phyloP scores from a whole-genome alignment of 768 basidiomycete species.

The Termitomyces sp. region DNA sequence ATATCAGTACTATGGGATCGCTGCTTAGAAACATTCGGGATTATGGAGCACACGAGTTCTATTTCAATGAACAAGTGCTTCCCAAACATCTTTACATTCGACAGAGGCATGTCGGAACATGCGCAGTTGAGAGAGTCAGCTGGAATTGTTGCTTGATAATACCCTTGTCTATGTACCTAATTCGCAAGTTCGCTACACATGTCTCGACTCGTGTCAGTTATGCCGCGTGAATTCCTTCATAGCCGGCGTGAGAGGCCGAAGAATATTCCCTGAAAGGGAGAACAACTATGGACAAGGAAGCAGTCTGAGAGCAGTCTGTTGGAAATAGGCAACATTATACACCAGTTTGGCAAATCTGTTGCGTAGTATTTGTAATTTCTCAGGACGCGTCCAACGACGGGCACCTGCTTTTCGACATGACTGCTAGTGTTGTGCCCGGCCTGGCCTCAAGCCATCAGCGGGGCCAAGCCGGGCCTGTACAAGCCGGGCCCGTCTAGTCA shows the following conservation, averaged over 20 bases:
- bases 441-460: no score
- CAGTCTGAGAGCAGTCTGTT: background rate
- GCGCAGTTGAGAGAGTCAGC: constrained; percentile 5
- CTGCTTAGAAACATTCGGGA: background rate
- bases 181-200: no score
- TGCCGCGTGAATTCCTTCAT: background rate
- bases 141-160: background rate
- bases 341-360: background rate
- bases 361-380: background rate
- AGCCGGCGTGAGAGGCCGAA: background rate
- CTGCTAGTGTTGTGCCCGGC: no score
- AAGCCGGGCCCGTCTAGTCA: no score
- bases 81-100: background rate
- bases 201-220: background rate
- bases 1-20: background rate
- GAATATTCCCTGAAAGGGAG: background rate
- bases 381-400: background rate
- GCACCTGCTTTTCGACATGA: no score
- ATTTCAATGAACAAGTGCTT: background rate
- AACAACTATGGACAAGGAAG: background rate
- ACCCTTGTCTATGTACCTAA: background rate
- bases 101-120: constrained; percentile 5
- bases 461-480: no score
- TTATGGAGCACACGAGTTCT: background rate
- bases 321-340: background rate